Base-by-base conservation (phyloP, 805 yeast genomes). In the Starmerella potacharoeniae region DNA sequence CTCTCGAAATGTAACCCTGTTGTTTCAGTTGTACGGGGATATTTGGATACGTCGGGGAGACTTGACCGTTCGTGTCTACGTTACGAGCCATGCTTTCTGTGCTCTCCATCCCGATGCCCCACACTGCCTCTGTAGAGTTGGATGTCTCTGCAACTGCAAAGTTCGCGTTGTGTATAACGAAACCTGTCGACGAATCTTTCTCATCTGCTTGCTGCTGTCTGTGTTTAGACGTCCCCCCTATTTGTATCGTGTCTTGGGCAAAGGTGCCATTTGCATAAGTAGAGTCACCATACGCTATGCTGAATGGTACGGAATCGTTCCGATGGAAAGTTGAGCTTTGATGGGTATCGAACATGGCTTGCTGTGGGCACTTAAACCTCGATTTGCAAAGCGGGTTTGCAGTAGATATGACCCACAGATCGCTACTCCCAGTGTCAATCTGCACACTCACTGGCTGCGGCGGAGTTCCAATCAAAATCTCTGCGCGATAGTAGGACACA, bases 361-460 rank as follows among this genome's bases (percentile, higher is more conserved):
- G 13, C 8, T n/a, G 10, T 1, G 55, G 22, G 52, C 60, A 59
- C 45, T 50, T 51, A 9, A 4, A 16, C 17, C 13, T 11, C 5
- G 37, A 30, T 13, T 22, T 16, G 61, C 68, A 69, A 53, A 72
- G 76, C 1, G 82, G 76, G 61, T 79, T 80, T 35, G 68, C 62
- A 2, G 74, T 60, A 37, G 73, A 71, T 58, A 77, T 72, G 33
- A 84, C 79, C 87, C 88, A 84, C 51, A 83, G 65, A 65, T 85
- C 93, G 1, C 84, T 75, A 0, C 89, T 83, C 3, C 93, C 95
- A 1, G 91, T 85, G 65, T 85, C 95, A 17, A 85, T 67, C 48
- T 81, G 69, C 3, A 83, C 80, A 2, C 71, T 71, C 9, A 84
- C 72, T 2, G 70, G 64, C 60, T 83, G 84, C 1, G 69, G 64